Evolutionary conservation across 768 basidiomycete genomes (phyloP), one percentile per base, ranked within the genome.

Genomic region (Mrakia frigida): DNA sequence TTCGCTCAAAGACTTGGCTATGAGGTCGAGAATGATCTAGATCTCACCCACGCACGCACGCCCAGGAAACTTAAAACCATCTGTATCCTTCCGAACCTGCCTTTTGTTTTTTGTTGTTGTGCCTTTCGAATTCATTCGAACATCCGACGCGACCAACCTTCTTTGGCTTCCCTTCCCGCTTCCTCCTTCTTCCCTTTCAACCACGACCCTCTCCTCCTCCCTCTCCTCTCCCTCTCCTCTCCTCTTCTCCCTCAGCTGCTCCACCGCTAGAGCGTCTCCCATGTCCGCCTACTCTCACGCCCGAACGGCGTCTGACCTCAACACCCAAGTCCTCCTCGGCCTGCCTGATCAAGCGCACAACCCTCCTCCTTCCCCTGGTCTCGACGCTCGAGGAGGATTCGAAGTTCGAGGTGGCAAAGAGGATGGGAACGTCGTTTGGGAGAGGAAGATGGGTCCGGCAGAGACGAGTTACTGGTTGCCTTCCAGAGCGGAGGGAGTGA

Each of bases 401-500:
- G 11, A 41, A 3, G 50, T 73, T 50, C 13, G 31, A 18, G 52
- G 39, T 6, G 21, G 46, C 46, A 18, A 25, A 3, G 68, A 50
- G 5, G 67, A 60, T 39, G 60, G 43, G 53, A 60, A 25, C 11
- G 28, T 41, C 18, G 31, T 67, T 0, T 77, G 76, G 76, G 70
- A 68, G 63, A 71, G 76, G 79, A 67, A 77, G 74, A 84, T 94
- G 69, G 91, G 91, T 6, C 88, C 91, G 75, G 92, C 88, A 33
- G 92, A 94, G 83, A 82, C 87, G 11, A 91, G 91, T 0, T 94
- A 93, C 83, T 93, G 88, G 82, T 86, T 93, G 14, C 92, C 91
- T 3, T 89, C 89, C 4, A 86, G 92, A n/a, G 89, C 89, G 63
- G 88, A 85, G 73, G 83, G 83, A 31, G 92, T 93, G 46, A 94